phyloP scores from a whole-genome alignment of 2,329 filamentous ascomycete species.

The Tolypocladium sp. region DNA sequence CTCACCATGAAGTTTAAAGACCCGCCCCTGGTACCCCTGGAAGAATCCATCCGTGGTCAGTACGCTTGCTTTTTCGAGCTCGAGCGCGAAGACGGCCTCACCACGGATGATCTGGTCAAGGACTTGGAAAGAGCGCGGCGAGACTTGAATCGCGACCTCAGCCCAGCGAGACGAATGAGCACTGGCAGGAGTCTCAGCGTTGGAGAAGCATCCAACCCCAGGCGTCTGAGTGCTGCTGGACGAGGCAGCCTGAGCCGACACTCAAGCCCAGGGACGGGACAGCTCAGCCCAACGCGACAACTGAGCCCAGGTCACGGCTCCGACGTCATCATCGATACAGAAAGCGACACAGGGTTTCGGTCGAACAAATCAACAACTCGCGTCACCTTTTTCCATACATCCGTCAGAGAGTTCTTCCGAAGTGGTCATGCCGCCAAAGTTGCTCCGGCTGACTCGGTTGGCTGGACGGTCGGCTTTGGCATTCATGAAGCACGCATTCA shows the following conservation, averaged over 20 bases:
- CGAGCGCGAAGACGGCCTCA: slow-evolving; percentile 32
- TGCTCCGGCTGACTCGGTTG: slow-evolving; percentile 2
- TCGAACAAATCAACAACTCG: slow-evolving; percentile 30
- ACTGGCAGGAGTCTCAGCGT: slow-evolving; percentile 5
- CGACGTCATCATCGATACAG: slow-evolving; percentile 18
- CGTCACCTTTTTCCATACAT: slow-evolving; percentile 30
- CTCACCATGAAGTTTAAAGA: slow-evolving; percentile 33
- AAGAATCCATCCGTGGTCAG: slow-evolving; percentile 32
- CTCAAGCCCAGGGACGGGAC: slow-evolving; percentile 14
- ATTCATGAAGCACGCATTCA: slow-evolving; percentile 23
- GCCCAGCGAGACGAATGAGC: slow-evolving; percentile 7
- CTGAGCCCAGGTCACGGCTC: slow-evolving; percentile 18
- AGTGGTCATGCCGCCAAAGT: slow-evolving; percentile 16
- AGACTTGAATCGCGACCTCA: slow-evolving; percentile 12
- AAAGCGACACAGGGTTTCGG: slow-evolving; percentile 27
- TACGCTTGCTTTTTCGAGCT: slow-evolving; percentile 38
- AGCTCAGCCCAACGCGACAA: slow-evolving; percentile 8
- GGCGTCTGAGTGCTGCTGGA: slow-evolving; percentile 4
- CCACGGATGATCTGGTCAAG: slow-evolving; percentile 30
- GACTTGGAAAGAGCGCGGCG: slow-evolving; percentile 23
- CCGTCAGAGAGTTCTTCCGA: slow-evolving; percentile 28
- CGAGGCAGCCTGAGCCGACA: slow-evolving; percentile 5
- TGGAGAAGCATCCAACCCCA: slow-evolving; percentile 1
- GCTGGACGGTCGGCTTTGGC: slow-evolving; percentile 23
- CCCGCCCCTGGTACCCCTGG: slow-evolving; percentile 25